phyloP scores from a whole-genome alignment of 129 eudicot genomes.

The Oenanthe sinensis region DNA sequence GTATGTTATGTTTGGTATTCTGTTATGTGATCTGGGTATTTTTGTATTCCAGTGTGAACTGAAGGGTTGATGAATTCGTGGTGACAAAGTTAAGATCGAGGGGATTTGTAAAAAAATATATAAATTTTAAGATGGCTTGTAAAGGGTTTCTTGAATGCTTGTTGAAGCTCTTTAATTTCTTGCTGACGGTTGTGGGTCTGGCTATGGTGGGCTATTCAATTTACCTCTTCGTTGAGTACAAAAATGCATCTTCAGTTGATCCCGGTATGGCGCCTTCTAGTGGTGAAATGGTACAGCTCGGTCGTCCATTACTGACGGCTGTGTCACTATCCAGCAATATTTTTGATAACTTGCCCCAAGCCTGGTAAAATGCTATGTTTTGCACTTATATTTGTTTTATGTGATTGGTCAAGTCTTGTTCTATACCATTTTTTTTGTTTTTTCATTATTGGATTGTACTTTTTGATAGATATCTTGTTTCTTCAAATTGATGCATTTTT shows the following conservation, averaged over 20 bases:
- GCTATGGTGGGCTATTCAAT: slow-evolving; percentile 82
- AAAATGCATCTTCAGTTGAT: slow-evolving; percentile 26
- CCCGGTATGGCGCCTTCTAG: slow-evolving; percentile 30
- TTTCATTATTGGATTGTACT: background rate
- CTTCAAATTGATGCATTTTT: background rate
- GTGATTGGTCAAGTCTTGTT: background rate
- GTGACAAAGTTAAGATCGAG: slow-evolving; percentile 5
- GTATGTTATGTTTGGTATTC: background rate
- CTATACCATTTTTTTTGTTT: background rate
- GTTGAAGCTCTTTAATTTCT: slow-evolving; percentile 75
- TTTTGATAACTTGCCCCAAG: slow-evolving; percentile 60
- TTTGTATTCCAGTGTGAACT: background rate
- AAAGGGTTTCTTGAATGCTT: slow-evolving; percentile 80
- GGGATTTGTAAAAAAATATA: background rate
- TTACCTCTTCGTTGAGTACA: slow-evolving; percentile 75
- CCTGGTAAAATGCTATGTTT: slow-evolving; percentile 45
- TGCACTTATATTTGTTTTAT: background rate
- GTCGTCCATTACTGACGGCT: slow-evolving; percentile 74
- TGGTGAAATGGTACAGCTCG: slow-evolving; percentile 48
- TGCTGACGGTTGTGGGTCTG: slow-evolving; percentile 64
- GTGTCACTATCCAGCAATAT: slow-evolving; percentile 48
- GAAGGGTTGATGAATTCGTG: slow-evolving; percentile 11
- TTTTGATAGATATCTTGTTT: background rate
- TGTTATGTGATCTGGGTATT: background rate
- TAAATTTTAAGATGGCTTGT: slow-evolving; percentile 45